Conservation (phyloP, 768 basidiomycete genomes). For the Boletus rubescentipes region DNA sequence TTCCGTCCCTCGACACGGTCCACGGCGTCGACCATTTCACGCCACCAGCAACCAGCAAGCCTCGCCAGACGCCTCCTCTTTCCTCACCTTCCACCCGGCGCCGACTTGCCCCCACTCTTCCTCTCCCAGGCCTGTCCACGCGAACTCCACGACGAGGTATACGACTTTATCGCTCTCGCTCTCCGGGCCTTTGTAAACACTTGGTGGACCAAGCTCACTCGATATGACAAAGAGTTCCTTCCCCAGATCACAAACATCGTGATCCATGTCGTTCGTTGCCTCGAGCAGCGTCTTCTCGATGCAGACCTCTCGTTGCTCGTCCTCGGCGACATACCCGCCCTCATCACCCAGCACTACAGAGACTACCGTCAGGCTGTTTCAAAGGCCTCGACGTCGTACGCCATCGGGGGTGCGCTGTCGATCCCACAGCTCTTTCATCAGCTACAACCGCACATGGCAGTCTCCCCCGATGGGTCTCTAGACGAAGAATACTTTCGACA, state of each 20-base stretch:
- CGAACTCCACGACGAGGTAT: conserved; percentile 56
- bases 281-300: conserved; percentile 57
- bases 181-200: conserved; percentile 77
- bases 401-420: conserved; percentile 59
- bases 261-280: conserved; percentile 51
- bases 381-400: conserved; percentile 70
- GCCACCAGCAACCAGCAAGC: conserved; percentile 32
- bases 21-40: conserved; percentile 23
- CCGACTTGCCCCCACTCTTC: conserved; percentile 55
- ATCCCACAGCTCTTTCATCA: conserved; percentile 73
- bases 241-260: conserved; percentile 66
- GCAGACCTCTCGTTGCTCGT: conserved; percentile 62
- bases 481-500: conserved; percentile 81
- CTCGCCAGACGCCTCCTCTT: conserved; percentile 65
- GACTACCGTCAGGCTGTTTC: conserved; percentile 72
- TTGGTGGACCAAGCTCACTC: conserved; percentile 84
- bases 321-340: conserved; percentile 58
- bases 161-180: conserved; percentile 78
- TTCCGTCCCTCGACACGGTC: conserved; percentile 21
- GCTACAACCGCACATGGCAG: conserved; percentile 82
- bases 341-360: conserved; percentile 72
- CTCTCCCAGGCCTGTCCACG: conserved; percentile 41
- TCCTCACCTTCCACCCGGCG: conserved; percentile 44
- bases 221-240: conserved; percentile 81
- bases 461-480: conserved; percentile 61